A percentile compares a stretch with the other conserved stretches of the same genome.
These are phyloP conservation scores for Penicillium flavigenum DNA, from an alignment of 495 filamentous ascomycete genomes.

Conservation along the genomic window DNA sequence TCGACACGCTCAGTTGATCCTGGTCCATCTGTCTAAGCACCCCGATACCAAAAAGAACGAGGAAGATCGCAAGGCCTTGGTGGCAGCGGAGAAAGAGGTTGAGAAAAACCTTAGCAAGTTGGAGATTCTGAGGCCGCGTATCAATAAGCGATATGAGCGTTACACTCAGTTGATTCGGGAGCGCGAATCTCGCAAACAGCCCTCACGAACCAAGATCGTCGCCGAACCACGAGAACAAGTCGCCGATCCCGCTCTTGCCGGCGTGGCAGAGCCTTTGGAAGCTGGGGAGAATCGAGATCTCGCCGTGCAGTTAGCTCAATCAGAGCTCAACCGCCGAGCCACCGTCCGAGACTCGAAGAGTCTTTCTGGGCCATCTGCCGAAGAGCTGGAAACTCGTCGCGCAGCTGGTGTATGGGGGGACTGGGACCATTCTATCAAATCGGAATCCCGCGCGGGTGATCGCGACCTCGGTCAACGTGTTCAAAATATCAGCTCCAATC, in stretches of 20 bases:
- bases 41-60: slow-evolving; percentile 51
- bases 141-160: slow-evolving; percentile 63
- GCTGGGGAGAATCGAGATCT: slow-evolving; percentile 71
- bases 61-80: slow-evolving; percentile 47
- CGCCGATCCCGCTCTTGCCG: slow-evolving; percentile 42
- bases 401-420: slow-evolving; percentile 64
- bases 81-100: slow-evolving; percentile 55
- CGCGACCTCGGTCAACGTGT: slow-evolving; percentile 49
- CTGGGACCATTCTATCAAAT: slow-evolving; percentile 48
- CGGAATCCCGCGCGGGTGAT: slow-evolving; percentile 29
- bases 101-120: slow-evolving; percentile 54
- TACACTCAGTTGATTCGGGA: slow-evolving; percentile 56
- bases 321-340: slow-evolving; percentile 69
- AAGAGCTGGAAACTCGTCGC: slow-evolving; percentile 57
- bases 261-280: slow-evolving; percentile 56
- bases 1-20: slow-evolving; percentile 72
- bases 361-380: slow-evolving; percentile 51
- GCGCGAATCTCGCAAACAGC: slow-evolving; percentile 39
- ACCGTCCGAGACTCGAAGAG: slow-evolving; percentile 55
- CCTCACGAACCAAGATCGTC: slow-evolving; percentile 17
- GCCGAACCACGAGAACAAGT: slow-evolving; percentile 19
- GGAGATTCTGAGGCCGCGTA: slow-evolving; percentile 64
- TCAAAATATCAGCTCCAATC: slow-evolving; percentile 42
- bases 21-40: slow-evolving; percentile 59
- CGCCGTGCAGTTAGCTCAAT: slow-evolving; percentile 73